These are phyloP conservation scores for Tylopilus orsonianus DNA, from an alignment of 1,284 basidiomycete species.

Conservation along the genomic window DNA sequence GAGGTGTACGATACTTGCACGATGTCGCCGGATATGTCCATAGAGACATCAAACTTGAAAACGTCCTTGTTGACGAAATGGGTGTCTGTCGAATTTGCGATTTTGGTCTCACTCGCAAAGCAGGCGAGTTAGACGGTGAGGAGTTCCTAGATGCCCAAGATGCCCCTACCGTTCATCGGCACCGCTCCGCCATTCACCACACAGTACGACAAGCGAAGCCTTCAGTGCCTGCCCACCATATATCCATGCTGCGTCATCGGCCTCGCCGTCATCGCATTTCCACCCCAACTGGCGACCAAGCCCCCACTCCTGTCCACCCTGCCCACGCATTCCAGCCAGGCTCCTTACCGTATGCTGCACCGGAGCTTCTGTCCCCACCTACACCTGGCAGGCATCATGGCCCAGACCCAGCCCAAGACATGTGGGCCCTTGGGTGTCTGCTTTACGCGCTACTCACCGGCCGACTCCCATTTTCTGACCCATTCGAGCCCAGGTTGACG, in stretches of 20 bases:
- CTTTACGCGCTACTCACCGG: constrained; percentile 83
- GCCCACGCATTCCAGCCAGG: constrained; percentile 67
- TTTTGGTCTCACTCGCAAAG: constrained; percentile 76
- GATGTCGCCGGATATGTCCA: constrained; percentile 78
- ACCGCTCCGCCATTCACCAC: constrained; percentile 31
- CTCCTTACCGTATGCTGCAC: constrained; percentile 87
- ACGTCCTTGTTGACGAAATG: constrained; percentile 86
- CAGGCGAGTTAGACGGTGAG: constrained; percentile 52
- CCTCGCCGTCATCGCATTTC: constrained; percentile 59
- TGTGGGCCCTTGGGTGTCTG: constrained; percentile 91
- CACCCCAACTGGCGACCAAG: constrained; percentile 45
- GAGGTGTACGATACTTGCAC: constrained; percentile 86
- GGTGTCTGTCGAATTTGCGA: constrained; percentile 81
- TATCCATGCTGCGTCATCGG: constrained; percentile 36
- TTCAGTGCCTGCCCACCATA: constrained; percentile 36
- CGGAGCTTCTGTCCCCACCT: constrained; percentile 64
- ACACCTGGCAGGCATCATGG: constrained; percentile 23
- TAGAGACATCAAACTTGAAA: constrained; percentile 95
- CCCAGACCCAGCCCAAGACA: constrained; percentile 76
- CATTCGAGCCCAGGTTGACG: constrained; percentile 86
- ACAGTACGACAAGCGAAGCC: constrained; percentile 23
- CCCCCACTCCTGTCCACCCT: constrained; percentile 29
- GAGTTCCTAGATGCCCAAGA: constrained; percentile 34
- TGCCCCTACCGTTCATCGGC: constrained; percentile 21
- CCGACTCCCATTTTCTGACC: constrained; percentile 79